phyloP scores from a whole-genome alignment of 345 rosid species.

The Garcia nutans region DNA sequence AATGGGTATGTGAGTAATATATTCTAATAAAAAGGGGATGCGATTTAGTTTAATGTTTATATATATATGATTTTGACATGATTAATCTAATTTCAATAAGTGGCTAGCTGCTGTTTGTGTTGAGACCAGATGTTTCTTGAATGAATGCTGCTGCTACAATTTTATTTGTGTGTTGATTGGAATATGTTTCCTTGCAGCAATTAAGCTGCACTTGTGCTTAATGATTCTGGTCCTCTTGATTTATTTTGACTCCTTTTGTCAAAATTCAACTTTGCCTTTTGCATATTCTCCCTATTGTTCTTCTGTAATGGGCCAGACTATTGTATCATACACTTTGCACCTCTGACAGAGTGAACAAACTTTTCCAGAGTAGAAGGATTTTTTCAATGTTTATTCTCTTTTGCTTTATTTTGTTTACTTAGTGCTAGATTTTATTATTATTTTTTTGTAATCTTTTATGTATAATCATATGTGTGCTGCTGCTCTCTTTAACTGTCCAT shows the following conservation, averaged over 20 bases:
- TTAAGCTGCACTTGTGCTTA: conserved; percentile 81
- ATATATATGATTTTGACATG: neutral
- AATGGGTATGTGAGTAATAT: no score
- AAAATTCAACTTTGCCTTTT: neutral
- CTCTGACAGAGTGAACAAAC: no score
- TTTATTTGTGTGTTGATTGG: neutral
- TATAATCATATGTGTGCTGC: neutral
- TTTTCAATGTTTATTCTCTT: no score
- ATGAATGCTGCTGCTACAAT: neutral
- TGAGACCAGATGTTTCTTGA: no score
- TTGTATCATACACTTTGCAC: no score
- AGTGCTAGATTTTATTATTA: neutral
- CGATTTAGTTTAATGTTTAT: neutral
- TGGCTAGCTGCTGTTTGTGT: no score
- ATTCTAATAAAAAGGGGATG: no score
- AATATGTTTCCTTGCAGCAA: conserved; percentile 44
- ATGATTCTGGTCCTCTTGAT: conserved; percentile 62
- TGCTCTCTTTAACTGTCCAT: neutral
- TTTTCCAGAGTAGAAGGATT: no score
- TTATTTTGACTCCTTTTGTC: neutral
- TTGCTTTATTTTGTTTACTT: neutral
- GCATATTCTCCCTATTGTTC: neutral
- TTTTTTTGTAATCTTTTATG: neutral
- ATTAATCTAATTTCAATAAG: no score
- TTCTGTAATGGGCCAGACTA: neutral